Evolutionary conservation across 768 basidiomycete species (phyloP), one percentile per base, ranked within the genome.

Genomic region (Asterophora lycoperdoides): DNA sequence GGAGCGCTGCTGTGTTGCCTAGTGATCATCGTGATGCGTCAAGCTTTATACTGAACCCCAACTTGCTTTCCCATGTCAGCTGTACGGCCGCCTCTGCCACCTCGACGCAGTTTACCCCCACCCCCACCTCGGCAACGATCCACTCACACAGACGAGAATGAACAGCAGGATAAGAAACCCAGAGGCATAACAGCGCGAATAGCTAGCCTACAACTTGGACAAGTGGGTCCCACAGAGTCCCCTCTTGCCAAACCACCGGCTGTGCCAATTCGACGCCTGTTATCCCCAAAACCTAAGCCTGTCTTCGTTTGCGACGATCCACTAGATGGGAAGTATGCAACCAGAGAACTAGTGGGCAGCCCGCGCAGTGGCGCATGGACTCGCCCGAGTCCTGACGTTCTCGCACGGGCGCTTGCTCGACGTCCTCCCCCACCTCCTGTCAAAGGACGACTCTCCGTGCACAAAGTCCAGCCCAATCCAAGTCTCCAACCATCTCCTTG

Each of bases 371-470:
- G 44, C 20, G 40, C 56, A 35, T 54, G 54, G 59, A 48, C 54
- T 35, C 48, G 53, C 19, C 54, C 53, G 1, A 54, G 44, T 29
- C 35, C 54, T 37, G 56, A 47, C 3, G 49, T 62, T 15, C 48
- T 61, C 8, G 54, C 52, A 18, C 60, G 60, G 36, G 54, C 66
- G 26, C 56, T 72, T 8, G 67, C 66, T 32, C 64, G 70, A 35
- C 63, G 54, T 19, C 66, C 67, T 10, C 68, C 70, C 5, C 66
- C 68, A n/a, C 68, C 68, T 18, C 66, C 68, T 7, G 48, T 23
- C 37, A 52, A 39, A n/a, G n/a, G n/a, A 44, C 47, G 19, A 17
- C 15, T 17, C n/a, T 38, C 43, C n/a, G 29, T 44, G 6, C 30
- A 19, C 18, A 23, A 36, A 26, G 15, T 32, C 43, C 17, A 48